These are phyloP conservation scores for Corallochytrium limacisporum DNA, from an alignment of 78 protist species.

Conservation along the genomic window DNA sequence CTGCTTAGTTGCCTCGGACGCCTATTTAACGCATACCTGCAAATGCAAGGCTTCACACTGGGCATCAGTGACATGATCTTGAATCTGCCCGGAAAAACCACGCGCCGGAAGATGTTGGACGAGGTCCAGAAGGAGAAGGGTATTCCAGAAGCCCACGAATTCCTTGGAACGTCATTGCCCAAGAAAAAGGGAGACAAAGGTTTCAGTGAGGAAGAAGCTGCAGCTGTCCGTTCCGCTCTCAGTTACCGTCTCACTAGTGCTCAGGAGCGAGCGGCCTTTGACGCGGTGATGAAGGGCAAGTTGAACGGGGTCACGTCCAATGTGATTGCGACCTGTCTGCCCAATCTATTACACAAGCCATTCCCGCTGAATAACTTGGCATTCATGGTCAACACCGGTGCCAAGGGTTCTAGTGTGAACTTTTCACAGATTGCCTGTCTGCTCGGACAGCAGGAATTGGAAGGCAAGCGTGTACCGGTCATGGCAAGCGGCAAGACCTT, in stretches of 20 bases:
- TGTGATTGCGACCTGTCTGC: slow-evolving; percentile 60
- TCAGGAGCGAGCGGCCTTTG: too few species aligned
- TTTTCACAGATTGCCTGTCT: slow-evolving; percentile 87
- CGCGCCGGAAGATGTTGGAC: neutral
- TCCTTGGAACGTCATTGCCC: too few species aligned
- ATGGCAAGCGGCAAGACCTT: slow-evolving; percentile 88
- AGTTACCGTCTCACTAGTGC: too few species aligned
- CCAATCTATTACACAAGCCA: slow-evolving; percentile 61
- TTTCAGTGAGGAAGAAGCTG: too few species aligned
- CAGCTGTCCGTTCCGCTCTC: too few species aligned
- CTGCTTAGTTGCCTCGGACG: slow-evolving; percentile 80
- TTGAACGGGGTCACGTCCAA: slow-evolving; percentile 47
- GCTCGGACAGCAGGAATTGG: slow-evolving; percentile 94
- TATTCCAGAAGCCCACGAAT: too few species aligned
- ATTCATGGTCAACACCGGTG: slow-evolving; percentile 17
- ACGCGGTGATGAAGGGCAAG: slow-evolving; percentile 20
- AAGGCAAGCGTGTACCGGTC: slow-evolving; percentile 93
- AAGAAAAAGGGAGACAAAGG: too few species aligned
- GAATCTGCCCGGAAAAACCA: neutral
- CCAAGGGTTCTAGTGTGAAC: slow-evolving; percentile 87
- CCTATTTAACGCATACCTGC: slow-evolving; percentile 71
- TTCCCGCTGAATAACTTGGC: slow-evolving; percentile 91
- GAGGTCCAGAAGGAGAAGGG: too few species aligned
- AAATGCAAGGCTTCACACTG: slow-evolving; percentile 79
- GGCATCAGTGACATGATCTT: slow-evolving; percentile 84